Conservation (phyloP, 495 filamentous ascomycete species). For the Jackrogersella multiformis region DNA sequence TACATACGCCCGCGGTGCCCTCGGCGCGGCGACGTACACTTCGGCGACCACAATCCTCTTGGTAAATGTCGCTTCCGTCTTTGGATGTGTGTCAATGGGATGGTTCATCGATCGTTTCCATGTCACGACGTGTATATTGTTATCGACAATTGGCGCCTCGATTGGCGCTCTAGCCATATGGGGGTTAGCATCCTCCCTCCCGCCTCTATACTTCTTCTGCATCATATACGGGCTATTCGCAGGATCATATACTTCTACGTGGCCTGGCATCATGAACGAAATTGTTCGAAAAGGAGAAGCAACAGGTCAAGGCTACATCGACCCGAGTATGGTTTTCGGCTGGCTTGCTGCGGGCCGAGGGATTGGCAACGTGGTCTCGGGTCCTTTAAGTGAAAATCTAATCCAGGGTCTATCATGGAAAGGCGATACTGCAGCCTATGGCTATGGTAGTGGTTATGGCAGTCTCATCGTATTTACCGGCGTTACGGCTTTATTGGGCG, state of each 20-base stretch:
- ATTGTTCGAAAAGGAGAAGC: slow-evolving; percentile 47
- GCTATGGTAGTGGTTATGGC: slow-evolving; percentile 61
- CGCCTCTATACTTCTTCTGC: slow-evolving; percentile 68
- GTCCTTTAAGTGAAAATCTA: slow-evolving; percentile 64
- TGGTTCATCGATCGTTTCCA: slow-evolving; percentile 66
- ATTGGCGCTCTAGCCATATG: slow-evolving; percentile 70
- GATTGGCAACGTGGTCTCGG: slow-evolving; percentile 68
- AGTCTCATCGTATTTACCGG: slow-evolving; percentile 66
- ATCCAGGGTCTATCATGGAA: slow-evolving; percentile 49
- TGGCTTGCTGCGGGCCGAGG: slow-evolving; percentile 69
- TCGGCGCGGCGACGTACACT: slow-evolving; percentile 45
- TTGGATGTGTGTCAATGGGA: slow-evolving; percentile 65
- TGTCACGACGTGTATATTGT: slow-evolving; percentile 65
- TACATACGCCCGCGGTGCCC: slow-evolving; percentile 54
- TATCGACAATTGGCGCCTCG: slow-evolving; percentile 66
- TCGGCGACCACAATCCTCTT: slow-evolving; percentile 63
- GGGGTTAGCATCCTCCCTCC: slow-evolving; percentile 65
- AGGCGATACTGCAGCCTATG: slow-evolving; percentile 35
- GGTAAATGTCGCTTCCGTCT: slow-evolving; percentile 64
- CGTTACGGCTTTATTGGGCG: slow-evolving; percentile 61
- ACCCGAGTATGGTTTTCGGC: slow-evolving; percentile 51
- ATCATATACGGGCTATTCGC: slow-evolving; percentile 73
- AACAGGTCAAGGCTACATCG: slow-evolving; percentile 33
- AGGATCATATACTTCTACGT: slow-evolving; percentile 67
- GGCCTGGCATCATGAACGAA: slow-evolving; percentile 65